Evolutionary conservation across 1,139 yeast genomes (phyloP), one percentile per base, ranked within the genome.

Genomic region (Blastobotrys aristatus): DNA sequence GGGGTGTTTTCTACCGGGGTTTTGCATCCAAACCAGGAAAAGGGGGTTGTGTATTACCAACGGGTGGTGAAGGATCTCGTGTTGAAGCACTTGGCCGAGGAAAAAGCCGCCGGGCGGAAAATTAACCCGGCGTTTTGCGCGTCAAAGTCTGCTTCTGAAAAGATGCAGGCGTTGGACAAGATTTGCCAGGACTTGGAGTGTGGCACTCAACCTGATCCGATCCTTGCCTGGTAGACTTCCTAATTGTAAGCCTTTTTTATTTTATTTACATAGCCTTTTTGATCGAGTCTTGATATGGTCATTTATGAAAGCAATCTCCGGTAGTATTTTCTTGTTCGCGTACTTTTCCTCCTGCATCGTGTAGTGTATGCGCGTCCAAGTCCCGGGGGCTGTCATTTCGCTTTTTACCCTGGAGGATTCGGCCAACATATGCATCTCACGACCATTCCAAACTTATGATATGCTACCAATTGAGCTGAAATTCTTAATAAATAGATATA

Each of bases 101-200:
- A 46, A 27, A 46, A 46, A 29, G 33, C 36, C 7, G 43, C 38
- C n/a, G 49, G 49, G 21, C n/a, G 7, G 5, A 40, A 24, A 13
- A 33, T 46, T 7, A 46, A 46, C 39, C 49, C 49, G 4, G 49
- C 49, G 18, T 46, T 46, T 39, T 38, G 32, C n/a, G 49, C 43
- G 3, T 27, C 46, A 7, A 34, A 41, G 24, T 38, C 49, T 13
- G 36, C 49, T n/a, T 41, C 46, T 14, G 43, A 36, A 31, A 35
- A 32, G 16, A 42, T 41, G 22, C 49, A 42, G 20, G 41, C 41
- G 49, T 33, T 46, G 22, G 49, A 46, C 30, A 37, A 41, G 43
- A 41, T 46, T 18, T 46, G 49, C 31, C 49, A 46, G 30, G 49
- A 46, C 14, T 30, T 46, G 32, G 49, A 46, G 22, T 46, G 49